Evolutionary conservation across 1,284 basidiomycete species (phyloP).

Genomic region (Tremellales sp.): DNA sequence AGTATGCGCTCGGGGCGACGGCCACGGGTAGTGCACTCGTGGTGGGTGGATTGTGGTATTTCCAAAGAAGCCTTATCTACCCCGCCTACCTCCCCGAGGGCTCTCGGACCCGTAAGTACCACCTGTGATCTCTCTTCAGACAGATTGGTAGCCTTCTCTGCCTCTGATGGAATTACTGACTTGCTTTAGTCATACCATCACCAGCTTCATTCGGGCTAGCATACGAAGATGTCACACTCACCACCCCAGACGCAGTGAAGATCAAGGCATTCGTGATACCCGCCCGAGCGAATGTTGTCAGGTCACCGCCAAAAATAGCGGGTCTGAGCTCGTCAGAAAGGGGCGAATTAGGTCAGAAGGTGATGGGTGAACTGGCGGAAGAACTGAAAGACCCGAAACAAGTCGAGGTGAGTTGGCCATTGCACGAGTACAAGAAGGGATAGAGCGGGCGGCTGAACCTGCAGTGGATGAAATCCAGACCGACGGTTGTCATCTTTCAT

Average conservation of each 20-base stretch:
- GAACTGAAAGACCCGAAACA: constrained; percentile 33
- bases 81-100: constrained; percentile 80
- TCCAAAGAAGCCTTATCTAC: constrained; percentile 83
- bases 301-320: constrained; percentile 20
- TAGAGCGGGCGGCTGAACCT: background rate
- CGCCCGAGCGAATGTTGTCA: constrained; percentile 25
- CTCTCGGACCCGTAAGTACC: constrained; percentile 62
- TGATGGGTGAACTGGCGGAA: constrained; percentile 25
- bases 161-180: background rate
- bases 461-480: constrained; percentile 65
- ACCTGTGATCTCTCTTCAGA: no score
- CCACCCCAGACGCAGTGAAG: constrained; percentile 59
- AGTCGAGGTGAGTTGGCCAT: constrained; percentile 26
- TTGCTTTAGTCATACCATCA: no score
- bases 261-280: constrained; percentile 62
- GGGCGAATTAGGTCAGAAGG: constrained; percentile 16
- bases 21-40: constrained; percentile 22
- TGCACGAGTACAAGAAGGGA: background rate
- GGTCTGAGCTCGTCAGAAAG: constrained; percentile 21
- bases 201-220: constrained; percentile 65
- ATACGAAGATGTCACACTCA: constrained; percentile 68
- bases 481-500: constrained; percentile 85
- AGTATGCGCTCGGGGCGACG: constrained; percentile 37
- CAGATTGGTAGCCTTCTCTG: no score
- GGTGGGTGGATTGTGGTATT: constrained; percentile 73